These are phyloP conservation scores for Lachnellula subtilissima DNA, from an alignment of 2,329 filamentous ascomycete genomes.

Conservation along the genomic window DNA sequence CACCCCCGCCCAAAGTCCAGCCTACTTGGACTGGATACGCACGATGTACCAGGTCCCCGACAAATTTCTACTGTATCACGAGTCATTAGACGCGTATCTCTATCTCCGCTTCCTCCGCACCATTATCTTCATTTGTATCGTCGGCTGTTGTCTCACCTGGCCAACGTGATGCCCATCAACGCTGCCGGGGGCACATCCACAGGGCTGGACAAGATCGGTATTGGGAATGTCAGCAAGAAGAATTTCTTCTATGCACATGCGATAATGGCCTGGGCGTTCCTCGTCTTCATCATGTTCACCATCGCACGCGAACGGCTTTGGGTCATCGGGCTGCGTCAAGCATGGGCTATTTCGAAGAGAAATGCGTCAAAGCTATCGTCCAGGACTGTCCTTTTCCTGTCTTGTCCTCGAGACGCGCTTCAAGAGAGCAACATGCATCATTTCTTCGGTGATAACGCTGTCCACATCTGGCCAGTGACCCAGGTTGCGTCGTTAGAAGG, in stretches of 20 bases:
- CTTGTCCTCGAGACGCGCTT: neutral
- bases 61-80: neutral
- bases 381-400: neutral
- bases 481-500: neutral
- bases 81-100: neutral
- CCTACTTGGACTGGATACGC: neutral
- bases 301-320: neutral
- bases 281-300: neutral
- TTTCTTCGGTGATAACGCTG: neutral
- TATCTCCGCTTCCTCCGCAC: neutral
- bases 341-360: neutral
- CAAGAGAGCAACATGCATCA: neutral
- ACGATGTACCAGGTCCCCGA: neutral
- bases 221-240: neutral
- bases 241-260: neutral
- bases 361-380: neutral
- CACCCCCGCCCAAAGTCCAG: neutral
- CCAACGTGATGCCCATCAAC: neutral
- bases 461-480: neutral
- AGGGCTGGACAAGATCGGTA: neutral
- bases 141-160: neutral
- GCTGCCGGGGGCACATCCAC: neutral
- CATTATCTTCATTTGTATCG: neutral
- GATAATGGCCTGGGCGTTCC: neutral
- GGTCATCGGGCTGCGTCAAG: neutral